A percentile compares a stretch with the other conserved stretches of the same genome.
phyloP scores from a whole-genome alignment of 352 stramenopile species.

The Phytophthora chlamydospora region DNA sequence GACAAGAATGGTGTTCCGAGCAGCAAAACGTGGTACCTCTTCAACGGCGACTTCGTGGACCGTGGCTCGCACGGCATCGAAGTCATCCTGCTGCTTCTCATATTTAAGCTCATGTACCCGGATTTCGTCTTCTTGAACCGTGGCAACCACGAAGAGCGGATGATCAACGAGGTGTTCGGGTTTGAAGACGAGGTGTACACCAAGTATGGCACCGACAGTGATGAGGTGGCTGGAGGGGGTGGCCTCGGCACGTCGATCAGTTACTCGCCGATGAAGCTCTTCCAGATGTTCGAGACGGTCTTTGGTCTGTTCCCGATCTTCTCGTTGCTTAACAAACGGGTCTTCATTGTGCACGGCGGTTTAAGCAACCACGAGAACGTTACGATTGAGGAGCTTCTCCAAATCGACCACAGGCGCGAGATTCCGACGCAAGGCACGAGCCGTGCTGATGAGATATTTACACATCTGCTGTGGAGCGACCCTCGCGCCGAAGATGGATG shows the following conservation, averaged over 20 bases:
- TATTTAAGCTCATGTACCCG: constrained; percentile 91
- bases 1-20: constrained; percentile 91
- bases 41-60: constrained; percentile 97
- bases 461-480: constrained; percentile 93
- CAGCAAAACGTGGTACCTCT: constrained; percentile 92
- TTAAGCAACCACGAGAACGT: constrained; percentile 89
- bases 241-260: constrained; percentile 66
- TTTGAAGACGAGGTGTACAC: constrained; percentile 87
- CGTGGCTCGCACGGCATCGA: constrained; percentile 92
- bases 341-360: constrained; percentile 95
- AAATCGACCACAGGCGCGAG: constrained; percentile 87
- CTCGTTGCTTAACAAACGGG: constrained; percentile 87
- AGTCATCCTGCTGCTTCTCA: constrained; percentile 89
- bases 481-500: constrained; percentile 72
- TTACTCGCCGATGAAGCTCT: constrained; percentile 81
- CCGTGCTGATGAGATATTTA: constrained; percentile 90
- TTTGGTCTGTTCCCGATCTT: constrained; percentile 92
- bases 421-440: constrained; percentile 83
- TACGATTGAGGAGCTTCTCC: constrained; percentile 84
- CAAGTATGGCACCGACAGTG: constrained; percentile 78
- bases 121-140: constrained; percentile 93
- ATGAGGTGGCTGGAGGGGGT: constrained; percentile 74
- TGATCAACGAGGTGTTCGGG: constrained; percentile 93
- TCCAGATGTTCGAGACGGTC: constrained; percentile 85
- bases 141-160: constrained; percentile 95